A percentile compares a stretch with the other conserved stretches of the same genome.
Conservation (phyloP, 2,329 filamentous ascomycete genomes). For the Zelopaecilomyces penicillatus region DNA sequence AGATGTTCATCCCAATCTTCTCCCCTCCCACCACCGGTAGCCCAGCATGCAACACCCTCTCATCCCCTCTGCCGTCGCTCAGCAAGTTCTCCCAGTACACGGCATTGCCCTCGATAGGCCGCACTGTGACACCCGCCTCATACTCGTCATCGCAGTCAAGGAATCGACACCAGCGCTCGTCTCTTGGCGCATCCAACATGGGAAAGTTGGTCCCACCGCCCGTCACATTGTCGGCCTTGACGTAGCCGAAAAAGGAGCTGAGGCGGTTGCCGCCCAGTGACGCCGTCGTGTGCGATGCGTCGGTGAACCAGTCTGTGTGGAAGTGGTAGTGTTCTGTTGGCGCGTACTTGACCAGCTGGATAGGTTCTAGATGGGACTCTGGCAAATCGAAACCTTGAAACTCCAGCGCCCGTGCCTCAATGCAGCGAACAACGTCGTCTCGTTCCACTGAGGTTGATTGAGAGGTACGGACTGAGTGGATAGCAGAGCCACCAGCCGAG, state of each 20-base stretch:
- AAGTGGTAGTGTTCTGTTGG: slow-evolving; percentile 37
- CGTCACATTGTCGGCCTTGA: slow-evolving; percentile 31
- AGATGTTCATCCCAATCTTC: slow-evolving; percentile 46
- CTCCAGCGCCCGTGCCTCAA: slow-evolving; percentile 36
- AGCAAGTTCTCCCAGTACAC: slow-evolving; percentile 41
- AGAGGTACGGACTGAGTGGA: slow-evolving; percentile 33
- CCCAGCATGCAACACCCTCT: slow-evolving; percentile 37
- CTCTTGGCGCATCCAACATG: slow-evolving; percentile 27
- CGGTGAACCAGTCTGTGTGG: slow-evolving; percentile 44
- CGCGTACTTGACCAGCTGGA: slow-evolving; percentile 41
- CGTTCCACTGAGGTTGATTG: slow-evolving; percentile 34
- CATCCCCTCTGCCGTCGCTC: slow-evolving; percentile 30
- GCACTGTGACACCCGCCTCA: slow-evolving; percentile 39
- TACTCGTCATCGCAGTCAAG: slow-evolving; percentile 41
- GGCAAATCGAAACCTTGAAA: slow-evolving; percentile 37
- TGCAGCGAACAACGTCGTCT: slow-evolving; percentile 35
- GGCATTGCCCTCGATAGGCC: slow-evolving; percentile 37
- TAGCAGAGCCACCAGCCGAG: slow-evolving; percentile 21
- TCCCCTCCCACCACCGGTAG: slow-evolving; percentile 36
- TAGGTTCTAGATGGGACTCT: slow-evolving; percentile 32
- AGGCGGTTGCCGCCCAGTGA: slow-evolving; percentile 35
- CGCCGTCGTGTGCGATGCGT: slow-evolving; percentile 27
- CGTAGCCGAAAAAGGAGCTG: slow-evolving; percentile 41
- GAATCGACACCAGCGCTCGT: slow-evolving; percentile 33
- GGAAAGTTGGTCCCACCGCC: slow-evolving; percentile 44